Evolutionary conservation across 2,329 filamentous ascomycete genomes (phyloP).

Genomic region (Clathrospora elynae): DNA sequence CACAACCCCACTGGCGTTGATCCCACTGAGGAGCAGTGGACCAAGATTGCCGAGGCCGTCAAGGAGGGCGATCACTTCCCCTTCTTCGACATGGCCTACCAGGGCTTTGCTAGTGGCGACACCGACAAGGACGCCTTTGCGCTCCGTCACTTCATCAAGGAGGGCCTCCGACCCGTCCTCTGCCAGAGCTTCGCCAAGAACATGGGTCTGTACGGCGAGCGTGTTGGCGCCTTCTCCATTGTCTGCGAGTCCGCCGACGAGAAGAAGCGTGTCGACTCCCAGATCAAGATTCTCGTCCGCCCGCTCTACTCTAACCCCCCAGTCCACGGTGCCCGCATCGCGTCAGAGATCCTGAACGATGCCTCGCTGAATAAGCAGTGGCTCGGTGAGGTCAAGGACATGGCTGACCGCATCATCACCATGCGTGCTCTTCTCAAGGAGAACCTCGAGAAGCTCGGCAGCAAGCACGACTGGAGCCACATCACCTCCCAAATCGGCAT

Average conservation of each 20-base stretch:
- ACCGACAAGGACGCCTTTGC: slow-evolving; percentile 93
- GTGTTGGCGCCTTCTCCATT: slow-evolving; percentile 94
- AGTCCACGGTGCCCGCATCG: slow-evolving; percentile 93
- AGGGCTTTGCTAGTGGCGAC: slow-evolving; percentile 93
- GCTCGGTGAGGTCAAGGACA: slow-evolving; percentile 95
- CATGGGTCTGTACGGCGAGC: slow-evolving; percentile 99
- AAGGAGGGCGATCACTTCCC: slow-evolving; percentile 87
- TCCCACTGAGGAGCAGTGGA: slow-evolving; percentile 90
- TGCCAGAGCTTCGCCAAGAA: slow-evolving; percentile 99
- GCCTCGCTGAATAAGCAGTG: slow-evolving; percentile 86
- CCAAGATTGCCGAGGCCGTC: slow-evolving; percentile 82
- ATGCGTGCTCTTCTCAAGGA: slow-evolving; percentile 95
- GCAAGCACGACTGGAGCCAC: slow-evolving; percentile 97
- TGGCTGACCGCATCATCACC: slow-evolving; percentile 98
- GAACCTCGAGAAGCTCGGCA: slow-evolving; percentile 92
- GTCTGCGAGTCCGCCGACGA: slow-evolving; percentile 84
- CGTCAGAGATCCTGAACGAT: slow-evolving; percentile 88
- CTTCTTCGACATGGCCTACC: slow-evolving; percentile 99
- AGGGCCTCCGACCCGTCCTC: slow-evolving; percentile 87
- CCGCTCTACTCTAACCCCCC: slow-evolving; percentile 98
- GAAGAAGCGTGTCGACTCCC: slow-evolving; percentile 94
- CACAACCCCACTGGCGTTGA: slow-evolving; percentile 98
- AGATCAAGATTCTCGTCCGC: slow-evolving; percentile 97
- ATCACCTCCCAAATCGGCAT: slow-evolving; percentile 97
- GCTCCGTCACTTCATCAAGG: slow-evolving; percentile 86